Conservation (phyloP, 2,329 filamentous ascomycete genomes). For the Madurella mycetomatis region DNA sequence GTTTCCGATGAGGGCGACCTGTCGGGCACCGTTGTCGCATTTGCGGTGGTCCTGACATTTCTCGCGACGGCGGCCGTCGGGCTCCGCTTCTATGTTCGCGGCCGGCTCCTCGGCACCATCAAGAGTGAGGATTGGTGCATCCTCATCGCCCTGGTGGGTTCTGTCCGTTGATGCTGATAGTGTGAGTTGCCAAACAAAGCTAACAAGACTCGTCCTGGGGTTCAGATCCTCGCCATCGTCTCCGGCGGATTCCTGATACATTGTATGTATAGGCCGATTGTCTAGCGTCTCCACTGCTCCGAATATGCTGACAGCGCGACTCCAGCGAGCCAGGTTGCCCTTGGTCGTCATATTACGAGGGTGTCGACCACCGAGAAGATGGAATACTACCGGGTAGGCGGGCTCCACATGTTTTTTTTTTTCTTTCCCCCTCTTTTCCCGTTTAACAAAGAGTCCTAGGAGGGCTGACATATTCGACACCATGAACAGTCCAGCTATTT, state of each 20-base stretch:
- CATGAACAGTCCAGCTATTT: constrained; percentile 10
- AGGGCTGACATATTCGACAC: too few species aligned
- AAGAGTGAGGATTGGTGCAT: constrained; percentile 16
- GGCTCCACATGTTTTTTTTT: neutral
- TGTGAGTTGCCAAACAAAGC: too few species aligned
- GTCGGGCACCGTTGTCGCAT: neutral
- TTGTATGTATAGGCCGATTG: neutral
- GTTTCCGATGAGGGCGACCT: neutral
- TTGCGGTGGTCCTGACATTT: neutral
- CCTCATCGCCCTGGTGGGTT: constrained; percentile 6
- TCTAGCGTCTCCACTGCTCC: neutral
- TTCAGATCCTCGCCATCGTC: neutral
- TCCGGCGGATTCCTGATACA: constrained; percentile 1
- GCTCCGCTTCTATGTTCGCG: constrained; percentile 15
- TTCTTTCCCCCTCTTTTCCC: too few species aligned
- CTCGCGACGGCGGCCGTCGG: neutral
- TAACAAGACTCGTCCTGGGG: neutral
- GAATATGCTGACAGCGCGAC: neutral
- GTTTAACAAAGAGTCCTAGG: too few species aligned
- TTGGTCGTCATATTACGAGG: neutral
- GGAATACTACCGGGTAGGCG: constrained; percentile 1
- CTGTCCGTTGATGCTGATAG: neutral
- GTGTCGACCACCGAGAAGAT: neutral
- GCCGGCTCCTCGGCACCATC: constrained; percentile 5
- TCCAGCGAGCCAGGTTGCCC: neutral